phyloP scores from a whole-genome alignment of 352 stramenopile species.

The Globisporangium irregulare region DNA sequence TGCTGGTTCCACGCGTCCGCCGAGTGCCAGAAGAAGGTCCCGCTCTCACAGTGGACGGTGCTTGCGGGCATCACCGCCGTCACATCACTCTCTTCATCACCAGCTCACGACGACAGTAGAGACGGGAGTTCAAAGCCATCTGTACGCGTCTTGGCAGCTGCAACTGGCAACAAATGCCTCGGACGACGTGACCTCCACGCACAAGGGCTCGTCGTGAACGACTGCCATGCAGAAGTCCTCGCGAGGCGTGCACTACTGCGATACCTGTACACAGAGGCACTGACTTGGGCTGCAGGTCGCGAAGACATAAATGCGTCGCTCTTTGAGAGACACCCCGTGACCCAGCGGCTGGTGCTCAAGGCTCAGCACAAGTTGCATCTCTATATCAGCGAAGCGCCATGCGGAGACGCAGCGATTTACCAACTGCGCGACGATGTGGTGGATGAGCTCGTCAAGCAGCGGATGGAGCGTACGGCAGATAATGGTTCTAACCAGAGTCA shows the following conservation, averaged over 20 bases:
- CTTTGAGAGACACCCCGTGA: slow-evolving; percentile 37
- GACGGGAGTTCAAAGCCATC: slow-evolving; percentile 3
- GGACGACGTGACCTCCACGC: slow-evolving; percentile 55
- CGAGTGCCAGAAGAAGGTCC: slow-evolving; percentile 62
- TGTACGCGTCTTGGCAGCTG: slow-evolving; percentile 49
- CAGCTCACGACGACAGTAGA: neutral
- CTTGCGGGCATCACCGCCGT: slow-evolving; percentile 52
- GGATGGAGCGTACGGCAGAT: slow-evolving; percentile 21
- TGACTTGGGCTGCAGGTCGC: slow-evolving; percentile 21
- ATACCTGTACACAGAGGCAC: slow-evolving; percentile 83
- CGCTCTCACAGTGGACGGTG: slow-evolving; percentile 55
- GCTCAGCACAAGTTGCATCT: slow-evolving; percentile 78
- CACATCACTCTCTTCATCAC: neutral
- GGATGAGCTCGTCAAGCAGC: slow-evolving; percentile 48
- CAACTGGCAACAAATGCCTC: slow-evolving; percentile 83
- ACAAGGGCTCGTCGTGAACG: slow-evolving; percentile 85
- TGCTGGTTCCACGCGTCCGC: slow-evolving; percentile 52
- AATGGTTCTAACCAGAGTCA: too few relatives aligned
- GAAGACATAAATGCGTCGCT: slow-evolving; percentile 35
- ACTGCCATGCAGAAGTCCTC: slow-evolving; percentile 93
- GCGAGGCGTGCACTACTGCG: slow-evolving; percentile 79
- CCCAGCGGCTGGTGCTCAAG: slow-evolving; percentile 45
- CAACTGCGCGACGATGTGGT: slow-evolving; percentile 69
- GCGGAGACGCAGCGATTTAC: slow-evolving; percentile 94
- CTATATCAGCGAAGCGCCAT: slow-evolving; percentile 92